phyloP scores from a whole-genome alignment of 2,329 filamentous ascomycete genomes.

The Biscogniauxia sp. region DNA sequence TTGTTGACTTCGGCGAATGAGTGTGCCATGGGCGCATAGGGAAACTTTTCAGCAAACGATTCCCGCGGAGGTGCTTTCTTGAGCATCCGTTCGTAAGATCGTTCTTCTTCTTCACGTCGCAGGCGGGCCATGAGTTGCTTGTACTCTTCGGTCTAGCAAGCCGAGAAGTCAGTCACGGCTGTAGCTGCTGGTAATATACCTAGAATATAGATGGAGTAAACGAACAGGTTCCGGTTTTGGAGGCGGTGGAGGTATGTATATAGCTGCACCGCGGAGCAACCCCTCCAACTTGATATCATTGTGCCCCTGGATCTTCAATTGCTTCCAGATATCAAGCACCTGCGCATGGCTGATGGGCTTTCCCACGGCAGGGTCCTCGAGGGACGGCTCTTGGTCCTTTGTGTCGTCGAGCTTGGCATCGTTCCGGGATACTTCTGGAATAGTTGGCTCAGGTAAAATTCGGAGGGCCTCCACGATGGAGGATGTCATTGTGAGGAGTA shows the following conservation, averaged over 20 bases:
- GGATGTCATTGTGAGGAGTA: constrained; percentile 73
- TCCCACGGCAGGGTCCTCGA: constrained; percentile 53
- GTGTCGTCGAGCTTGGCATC: constrained; percentile 12
- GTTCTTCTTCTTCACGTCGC: constrained; percentile 76
- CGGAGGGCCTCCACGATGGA: constrained; percentile 63
- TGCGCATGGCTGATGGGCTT: constrained; percentile 71
- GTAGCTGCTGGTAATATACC: constrained; percentile 1
- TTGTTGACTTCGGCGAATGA: constrained; percentile 56
- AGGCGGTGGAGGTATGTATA: constrained; percentile 78
- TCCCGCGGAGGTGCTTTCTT: constrained; percentile 56
- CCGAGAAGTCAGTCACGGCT: constrained; percentile 6
- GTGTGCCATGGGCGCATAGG: constrained; percentile 48
- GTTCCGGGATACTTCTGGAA: constrained; percentile 6
- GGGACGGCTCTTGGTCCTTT: constrained; percentile 44
- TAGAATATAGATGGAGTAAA: constrained; percentile 9
- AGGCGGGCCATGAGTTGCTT: constrained; percentile 84
- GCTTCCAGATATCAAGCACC: constrained; percentile 60
- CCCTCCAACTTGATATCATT: constrained; percentile 57
- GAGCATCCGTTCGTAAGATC: constrained; percentile 78
- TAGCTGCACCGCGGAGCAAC: constrained; percentile 67
- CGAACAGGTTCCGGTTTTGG: constrained; percentile 75
- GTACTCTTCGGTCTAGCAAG: constrained; percentile 69
- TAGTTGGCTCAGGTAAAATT: constrained; percentile 27
- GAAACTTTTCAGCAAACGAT: constrained; percentile 59
- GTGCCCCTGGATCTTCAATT: constrained; percentile 39